Conservation (phyloP, 2,329 filamentous ascomycete genomes). For the Coniochaeta pulveracea region DNA sequence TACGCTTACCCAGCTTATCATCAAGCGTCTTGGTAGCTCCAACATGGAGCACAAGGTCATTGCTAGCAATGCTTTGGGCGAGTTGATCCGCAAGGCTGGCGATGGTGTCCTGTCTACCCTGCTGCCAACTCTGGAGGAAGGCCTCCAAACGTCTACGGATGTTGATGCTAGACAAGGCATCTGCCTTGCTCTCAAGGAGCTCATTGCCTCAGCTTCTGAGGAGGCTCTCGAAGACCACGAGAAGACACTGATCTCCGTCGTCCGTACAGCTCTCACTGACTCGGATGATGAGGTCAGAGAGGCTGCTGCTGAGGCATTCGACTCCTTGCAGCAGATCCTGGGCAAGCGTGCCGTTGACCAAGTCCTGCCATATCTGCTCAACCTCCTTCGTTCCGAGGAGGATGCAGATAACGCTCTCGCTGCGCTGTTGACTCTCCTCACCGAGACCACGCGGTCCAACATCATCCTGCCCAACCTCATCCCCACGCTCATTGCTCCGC, state of each 20-base stretch:
- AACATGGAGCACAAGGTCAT: constrained; percentile 99
- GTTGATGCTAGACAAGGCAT: constrained; percentile 94
- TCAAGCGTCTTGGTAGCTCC: constrained; percentile 82
- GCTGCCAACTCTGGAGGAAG: constrained; percentile 84
- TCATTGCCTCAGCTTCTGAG: constrained; percentile 78
- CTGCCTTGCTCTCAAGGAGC: constrained; percentile 87
- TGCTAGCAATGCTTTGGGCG: constrained; percentile 90
- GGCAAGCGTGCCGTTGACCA: constrained; percentile 94
- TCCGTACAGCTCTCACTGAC: constrained; percentile 86
- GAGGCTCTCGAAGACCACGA: constrained; percentile 91
- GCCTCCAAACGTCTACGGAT: constrained; percentile 77
- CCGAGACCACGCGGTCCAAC: constrained; percentile 86
- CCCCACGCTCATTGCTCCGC: constrained; percentile 79
- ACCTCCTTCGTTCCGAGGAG: constrained; percentile 72
- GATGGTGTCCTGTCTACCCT: constrained; percentile 83
- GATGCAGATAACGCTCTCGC: constrained; percentile 87
- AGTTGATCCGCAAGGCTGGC: constrained; percentile 92
- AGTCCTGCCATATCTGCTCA: constrained; percentile 85
- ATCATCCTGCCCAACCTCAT: constrained; percentile 95
- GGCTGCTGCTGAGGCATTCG: constrained; percentile 92
- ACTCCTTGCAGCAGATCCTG: constrained; percentile 83
- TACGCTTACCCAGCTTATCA: constrained; percentile 88
- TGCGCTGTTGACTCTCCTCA: constrained; percentile 85
- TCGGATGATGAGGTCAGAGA: constrained; percentile 83
- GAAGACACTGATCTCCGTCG: constrained; percentile 87